Evolutionary conservation across 768 basidiomycete genomes (phyloP).

Genomic region (Butyriboletus loyo): DNA sequence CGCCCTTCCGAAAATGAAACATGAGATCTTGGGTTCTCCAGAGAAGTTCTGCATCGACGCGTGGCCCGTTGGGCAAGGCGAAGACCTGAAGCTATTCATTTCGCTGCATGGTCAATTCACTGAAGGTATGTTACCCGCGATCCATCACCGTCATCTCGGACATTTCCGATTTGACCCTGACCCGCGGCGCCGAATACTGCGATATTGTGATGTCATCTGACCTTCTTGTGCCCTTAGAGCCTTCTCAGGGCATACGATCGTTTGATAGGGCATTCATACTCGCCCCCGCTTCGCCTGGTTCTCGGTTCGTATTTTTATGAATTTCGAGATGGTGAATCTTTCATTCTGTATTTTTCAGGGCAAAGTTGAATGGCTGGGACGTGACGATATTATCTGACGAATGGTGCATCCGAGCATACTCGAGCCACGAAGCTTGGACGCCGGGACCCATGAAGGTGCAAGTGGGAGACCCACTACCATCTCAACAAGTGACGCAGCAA

Average conservation of each 20-base stretch:
- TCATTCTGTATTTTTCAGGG: slow-evolving; percentile 41
- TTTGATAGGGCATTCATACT: slow-evolving; percentile 93
- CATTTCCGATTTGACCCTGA: slow-evolving; percentile 7
- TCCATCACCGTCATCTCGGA: slow-evolving; percentile 11
- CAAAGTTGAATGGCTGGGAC: slow-evolving; percentile 83
- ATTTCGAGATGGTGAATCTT: background rate
- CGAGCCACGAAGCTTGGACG: slow-evolving; percentile 76
- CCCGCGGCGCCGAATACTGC: background rate
- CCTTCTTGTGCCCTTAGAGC: slow-evolving; percentile 41
- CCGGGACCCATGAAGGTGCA: slow-evolving; percentile 75
- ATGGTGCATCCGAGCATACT: slow-evolving; percentile 78
- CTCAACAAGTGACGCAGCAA: slow-evolving; percentile 18
- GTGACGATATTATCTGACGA: slow-evolving; percentile 88
- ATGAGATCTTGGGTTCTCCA: slow-evolving; percentile 74
- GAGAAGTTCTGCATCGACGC: slow-evolving; percentile 88
- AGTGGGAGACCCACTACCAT: slow-evolving; percentile 36
- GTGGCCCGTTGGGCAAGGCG: slow-evolving; percentile 69
- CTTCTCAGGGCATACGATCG: slow-evolving; percentile 77
- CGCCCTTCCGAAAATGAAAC: slow-evolving; percentile 72
- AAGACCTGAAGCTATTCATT: slow-evolving; percentile 54
- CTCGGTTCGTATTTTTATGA: slow-evolving; percentile 57
- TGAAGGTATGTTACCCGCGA: slow-evolving; percentile 61
- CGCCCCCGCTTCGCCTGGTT: slow-evolving; percentile 74
- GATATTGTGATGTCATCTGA: slow-evolving; percentile 22
- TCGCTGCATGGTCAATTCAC: slow-evolving; percentile 87